Evolutionary conservation across 2,329 filamentous ascomycete species (phyloP).

Genomic region (Pseudocercospora eumusae): DNA sequence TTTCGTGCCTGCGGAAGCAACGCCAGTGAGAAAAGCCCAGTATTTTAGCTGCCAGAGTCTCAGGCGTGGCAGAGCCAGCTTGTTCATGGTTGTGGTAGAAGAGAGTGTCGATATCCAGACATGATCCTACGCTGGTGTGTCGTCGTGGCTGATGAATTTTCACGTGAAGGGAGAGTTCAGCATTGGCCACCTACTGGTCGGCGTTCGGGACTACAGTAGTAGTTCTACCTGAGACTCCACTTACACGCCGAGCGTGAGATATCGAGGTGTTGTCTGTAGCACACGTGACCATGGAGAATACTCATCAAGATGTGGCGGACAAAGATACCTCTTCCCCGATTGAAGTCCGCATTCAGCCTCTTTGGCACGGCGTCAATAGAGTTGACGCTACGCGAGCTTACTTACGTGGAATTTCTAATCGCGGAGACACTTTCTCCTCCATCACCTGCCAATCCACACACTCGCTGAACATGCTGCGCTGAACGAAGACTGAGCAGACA

Average conservation of each 20-base stretch:
- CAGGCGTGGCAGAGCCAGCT: slow-evolving; percentile 36
- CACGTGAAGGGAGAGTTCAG: slow-evolving; percentile 5
- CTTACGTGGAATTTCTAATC: not conserved
- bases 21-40: slow-evolving; percentile 62
- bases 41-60: slow-evolving; percentile 59
- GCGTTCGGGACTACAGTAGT: not conserved
- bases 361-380: not conserved
- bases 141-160: not conserved
- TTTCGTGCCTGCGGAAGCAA: slow-evolving; percentile 62
- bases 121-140: not conserved
- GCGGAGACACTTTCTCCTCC: slow-evolving; percentile 1
- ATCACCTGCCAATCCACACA: not conserved
- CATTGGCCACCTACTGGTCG: slow-evolving; percentile 6
- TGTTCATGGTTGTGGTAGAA: slow-evolving; percentile 7
- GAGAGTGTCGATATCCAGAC: not conserved
- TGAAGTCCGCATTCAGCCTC: slow-evolving; percentile 2
- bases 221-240: no score
- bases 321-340: not conserved
- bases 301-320: no score
- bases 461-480: slow-evolving; percentile 18
- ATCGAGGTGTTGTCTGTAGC: no score
- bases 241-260: not conserved
- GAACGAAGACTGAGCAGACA: slow-evolving; percentile 23
- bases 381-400: slow-evolving; percentile 7
- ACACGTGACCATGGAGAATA: no score